A percentile compares a stretch with the other conserved stretches of the same genome.
Evolutionary conservation across 116 monocot genomes (phyloP).

Genomic region (Dioscorea cayenensis): DNA sequence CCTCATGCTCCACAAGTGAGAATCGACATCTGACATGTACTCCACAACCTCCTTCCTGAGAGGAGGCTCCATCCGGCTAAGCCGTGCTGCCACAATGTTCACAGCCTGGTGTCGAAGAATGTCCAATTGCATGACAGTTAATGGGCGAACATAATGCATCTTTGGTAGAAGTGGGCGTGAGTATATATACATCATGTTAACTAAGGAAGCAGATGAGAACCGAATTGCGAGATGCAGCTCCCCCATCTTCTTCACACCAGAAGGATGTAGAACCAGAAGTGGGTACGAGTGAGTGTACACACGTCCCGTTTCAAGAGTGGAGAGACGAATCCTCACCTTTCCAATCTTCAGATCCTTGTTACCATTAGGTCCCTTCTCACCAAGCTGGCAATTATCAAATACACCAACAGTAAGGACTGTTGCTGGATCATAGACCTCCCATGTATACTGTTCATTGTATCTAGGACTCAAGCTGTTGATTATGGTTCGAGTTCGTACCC

Average conservation of each 20-base stretch:
- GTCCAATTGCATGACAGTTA: slow-evolving; percentile 52
- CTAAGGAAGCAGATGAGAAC: slow-evolving; percentile 49
- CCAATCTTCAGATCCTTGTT: slow-evolving; percentile 52
- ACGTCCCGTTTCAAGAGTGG: slow-evolving; percentile 66
- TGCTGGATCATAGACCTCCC: slow-evolving; percentile 77
- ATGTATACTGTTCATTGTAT: slow-evolving; percentile 83
- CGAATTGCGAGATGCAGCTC: slow-evolving; percentile 74
- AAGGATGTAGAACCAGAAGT: slow-evolving; percentile 50
- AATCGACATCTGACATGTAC: slow-evolving; percentile 69
- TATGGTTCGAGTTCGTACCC: slow-evolving; percentile 76
- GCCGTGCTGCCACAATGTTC: slow-evolving; percentile 47
- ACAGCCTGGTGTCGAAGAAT: slow-evolving; percentile 61
- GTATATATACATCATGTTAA: slow-evolving; percentile 63
- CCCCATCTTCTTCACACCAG: slow-evolving; percentile 80
- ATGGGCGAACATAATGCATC: slow-evolving; percentile 72
- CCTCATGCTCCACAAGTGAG: slow-evolving; percentile 85
- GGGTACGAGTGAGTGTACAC: slow-evolving; percentile 70
- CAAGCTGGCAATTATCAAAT: slow-evolving; percentile 70
- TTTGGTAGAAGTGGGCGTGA: slow-evolving; percentile 57
- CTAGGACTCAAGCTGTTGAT: slow-evolving; percentile 51
- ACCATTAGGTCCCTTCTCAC: slow-evolving; percentile 36
- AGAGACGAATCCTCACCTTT: slow-evolving; percentile 73
- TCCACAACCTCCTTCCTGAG: slow-evolving; percentile 68
- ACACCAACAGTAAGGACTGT: slow-evolving; percentile 75
- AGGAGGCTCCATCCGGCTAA: slow-evolving; percentile 68